Evolutionary conservation across 306 rosid species (phyloP).

Genomic region (Vachellia collinsii): DNA sequence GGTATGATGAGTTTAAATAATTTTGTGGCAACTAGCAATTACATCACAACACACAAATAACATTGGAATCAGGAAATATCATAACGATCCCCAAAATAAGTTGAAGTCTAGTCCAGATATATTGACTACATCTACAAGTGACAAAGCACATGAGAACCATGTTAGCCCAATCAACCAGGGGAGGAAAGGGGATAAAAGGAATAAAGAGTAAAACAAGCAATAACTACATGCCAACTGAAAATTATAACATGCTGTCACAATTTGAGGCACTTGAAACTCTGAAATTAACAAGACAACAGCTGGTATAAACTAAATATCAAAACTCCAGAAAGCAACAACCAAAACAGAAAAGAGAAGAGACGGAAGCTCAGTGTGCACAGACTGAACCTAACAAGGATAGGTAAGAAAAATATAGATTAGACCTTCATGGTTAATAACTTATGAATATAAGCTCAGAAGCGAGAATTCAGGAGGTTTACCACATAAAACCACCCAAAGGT

Average conservation of each 20-base stretch:
- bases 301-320: not conserved
- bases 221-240: not conserved
- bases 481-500: conserved; percentile 77
- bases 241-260: not conserved
- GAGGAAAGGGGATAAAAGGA: not conserved
- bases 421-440: conserved; percentile 12
- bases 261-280: conserved; percentile 2
- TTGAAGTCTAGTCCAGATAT: not conserved
- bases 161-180: not conserved
- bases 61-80: not conserved
- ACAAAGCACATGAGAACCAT: not conserved
- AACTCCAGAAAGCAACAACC: not conserved
- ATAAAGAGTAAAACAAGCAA: not conserved
- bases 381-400: conserved; percentile 13
- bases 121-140: not conserved
- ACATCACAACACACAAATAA: not conserved
- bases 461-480: conserved; percentile 54
- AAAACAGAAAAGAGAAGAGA: not conserved
- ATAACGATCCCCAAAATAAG: not conserved
- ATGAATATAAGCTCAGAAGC: conserved; percentile 26
- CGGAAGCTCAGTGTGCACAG: not conserved
- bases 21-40: not conserved
- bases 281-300: not conserved
- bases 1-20: too few relatives aligned
- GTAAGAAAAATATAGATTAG: conserved; percentile 2